These are phyloP conservation scores for Perkinsus chesapeaki DNA, from an alignment of 169 alveolate species.

Conservation along the genomic window DNA sequence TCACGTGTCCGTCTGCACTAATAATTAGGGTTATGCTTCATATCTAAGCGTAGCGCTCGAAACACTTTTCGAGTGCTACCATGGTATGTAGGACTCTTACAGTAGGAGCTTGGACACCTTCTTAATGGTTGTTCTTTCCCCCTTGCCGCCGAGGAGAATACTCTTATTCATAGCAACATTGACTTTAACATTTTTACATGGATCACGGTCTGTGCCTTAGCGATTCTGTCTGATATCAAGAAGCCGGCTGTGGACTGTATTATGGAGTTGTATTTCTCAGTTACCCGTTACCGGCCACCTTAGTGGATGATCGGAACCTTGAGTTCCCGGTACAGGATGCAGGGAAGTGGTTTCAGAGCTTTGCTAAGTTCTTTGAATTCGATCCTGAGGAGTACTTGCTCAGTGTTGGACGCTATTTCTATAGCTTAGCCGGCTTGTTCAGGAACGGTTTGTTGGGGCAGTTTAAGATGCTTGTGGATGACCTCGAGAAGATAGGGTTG, in stretches of 20 bases:
- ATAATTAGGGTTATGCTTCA: background rate
- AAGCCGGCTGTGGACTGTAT: too few relatives aligned
- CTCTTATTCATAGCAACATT: too few relatives aligned
- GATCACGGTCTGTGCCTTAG: too few relatives aligned
- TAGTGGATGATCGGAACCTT: background rate
- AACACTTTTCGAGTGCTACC: too few relatives aligned
- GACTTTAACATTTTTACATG: too few relatives aligned
- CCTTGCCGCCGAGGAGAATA: too few relatives aligned
- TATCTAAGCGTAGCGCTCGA: too few relatives aligned
- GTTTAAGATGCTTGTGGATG: slow-evolving; percentile 11
- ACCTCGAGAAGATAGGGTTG: slow-evolving; percentile 21
- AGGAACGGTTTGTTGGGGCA: background rate
- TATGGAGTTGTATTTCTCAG: background rate
- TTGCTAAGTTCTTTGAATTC: slow-evolving; percentile 17
- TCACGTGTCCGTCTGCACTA: background rate
- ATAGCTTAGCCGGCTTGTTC: background rate
- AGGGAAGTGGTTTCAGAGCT: slow-evolving; percentile 1
- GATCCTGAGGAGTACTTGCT: background rate
- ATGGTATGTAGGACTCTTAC: too few relatives aligned
- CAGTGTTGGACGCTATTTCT: background rate
- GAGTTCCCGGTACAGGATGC: slow-evolving; percentile 7
- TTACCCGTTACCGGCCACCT: background rate
- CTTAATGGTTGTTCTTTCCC: too few relatives aligned
- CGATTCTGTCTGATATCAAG: too few relatives aligned
- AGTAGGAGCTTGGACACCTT: too few relatives aligned